Evolutionary conservation across 306 rosid genomes (phyloP).

Genomic region (Prinsepia uniflora): DNA sequence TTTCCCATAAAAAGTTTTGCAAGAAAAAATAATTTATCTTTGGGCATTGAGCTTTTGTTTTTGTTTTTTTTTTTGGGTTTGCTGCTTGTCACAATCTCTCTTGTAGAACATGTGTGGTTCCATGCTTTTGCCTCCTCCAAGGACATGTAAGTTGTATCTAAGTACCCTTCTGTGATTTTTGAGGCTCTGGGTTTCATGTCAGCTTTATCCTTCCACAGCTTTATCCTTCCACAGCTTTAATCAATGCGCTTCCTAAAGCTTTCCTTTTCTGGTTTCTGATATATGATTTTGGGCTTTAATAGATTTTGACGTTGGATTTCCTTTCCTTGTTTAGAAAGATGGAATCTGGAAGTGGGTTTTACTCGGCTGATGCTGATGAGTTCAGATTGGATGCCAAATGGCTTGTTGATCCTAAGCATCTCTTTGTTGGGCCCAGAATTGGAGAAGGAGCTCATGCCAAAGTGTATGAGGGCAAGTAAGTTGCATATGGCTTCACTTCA

Average conservation of each 20-base stretch:
- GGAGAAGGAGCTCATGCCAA: conserved; percentile 98
- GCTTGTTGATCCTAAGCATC: conserved; percentile 75
- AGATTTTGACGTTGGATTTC: conserved; percentile 28
- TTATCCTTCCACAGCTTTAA: conserved; percentile 33
- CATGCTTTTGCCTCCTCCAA: conserved; percentile 54
- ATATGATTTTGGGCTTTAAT: conserved; percentile 18
- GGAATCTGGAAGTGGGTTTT: conserved; percentile 81
- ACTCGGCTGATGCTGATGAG: conserved; percentile 74
- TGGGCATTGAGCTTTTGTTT: conserved; percentile 74
- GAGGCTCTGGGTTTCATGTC: conserved; percentile 54
- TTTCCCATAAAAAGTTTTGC: conserved; percentile 41
- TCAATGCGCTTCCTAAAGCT: conserved; percentile 29
- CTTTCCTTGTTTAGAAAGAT: conserved; percentile 34
- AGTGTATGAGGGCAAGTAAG: conserved; percentile 96
- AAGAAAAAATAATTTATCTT: conserved; percentile 42
- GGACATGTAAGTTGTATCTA: conserved; percentile 36
- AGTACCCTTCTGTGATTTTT: conserved; percentile 40
- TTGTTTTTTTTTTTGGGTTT: conserved; percentile 33
- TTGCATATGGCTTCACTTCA: conserved; percentile 3
- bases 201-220: conserved; percentile 47
- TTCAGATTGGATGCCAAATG: conserved; percentile 76
- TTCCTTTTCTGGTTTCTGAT: conserved; percentile 31
- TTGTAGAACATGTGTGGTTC: conserved; percentile 61
- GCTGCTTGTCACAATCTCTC: conserved; percentile 32
- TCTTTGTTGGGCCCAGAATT: conserved; percentile 82